These are phyloP conservation scores for Termitomyces sp. DNA, from an alignment of 768 basidiomycete species.

Conservation along the genomic window DNA sequence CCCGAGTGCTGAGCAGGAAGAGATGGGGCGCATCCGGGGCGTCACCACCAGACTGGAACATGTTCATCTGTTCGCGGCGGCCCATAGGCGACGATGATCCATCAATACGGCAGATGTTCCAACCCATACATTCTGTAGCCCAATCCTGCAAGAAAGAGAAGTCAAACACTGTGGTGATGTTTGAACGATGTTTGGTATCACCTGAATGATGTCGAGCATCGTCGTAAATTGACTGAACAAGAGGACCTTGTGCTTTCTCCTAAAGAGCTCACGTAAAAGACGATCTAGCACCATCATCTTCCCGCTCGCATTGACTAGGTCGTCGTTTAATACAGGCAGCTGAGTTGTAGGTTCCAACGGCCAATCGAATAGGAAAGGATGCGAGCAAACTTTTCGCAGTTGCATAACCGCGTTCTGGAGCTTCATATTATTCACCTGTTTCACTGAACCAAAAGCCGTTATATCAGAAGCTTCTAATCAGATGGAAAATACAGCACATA, in stretches of 20 bases:
- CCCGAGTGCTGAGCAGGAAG: constrained; percentile 78
- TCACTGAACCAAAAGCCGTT: constrained; percentile 41
- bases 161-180: background rate
- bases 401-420: constrained; percentile 98
- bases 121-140: constrained; percentile 81
- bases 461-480: background rate
- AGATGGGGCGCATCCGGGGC: constrained; percentile 60
- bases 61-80: constrained; percentile 80
- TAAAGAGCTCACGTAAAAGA: constrained; percentile 79
- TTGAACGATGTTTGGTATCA: constrained; percentile 24
- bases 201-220: constrained; percentile 95
- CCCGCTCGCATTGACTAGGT: constrained; percentile 82
- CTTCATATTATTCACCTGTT: constrained; percentile 87
- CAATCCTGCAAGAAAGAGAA: constrained; percentile 56
- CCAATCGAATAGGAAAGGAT: constrained; percentile 90
- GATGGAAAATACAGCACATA: constrained; percentile 25
- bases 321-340: constrained; percentile 67
- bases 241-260: constrained; percentile 78
- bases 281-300: constrained; percentile 98
- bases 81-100: constrained; percentile 79
- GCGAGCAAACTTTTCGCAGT: constrained; percentile 92
- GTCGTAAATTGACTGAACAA: constrained; percentile 92
- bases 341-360: constrained; percentile 59
- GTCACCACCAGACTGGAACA: constrained; percentile 75
- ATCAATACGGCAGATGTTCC: constrained; percentile 89